These are phyloP conservation scores for Ceratocystis lukuohia DNA, from an alignment of 2,329 filamentous ascomycete genomes.

Conservation along the genomic window DNA sequence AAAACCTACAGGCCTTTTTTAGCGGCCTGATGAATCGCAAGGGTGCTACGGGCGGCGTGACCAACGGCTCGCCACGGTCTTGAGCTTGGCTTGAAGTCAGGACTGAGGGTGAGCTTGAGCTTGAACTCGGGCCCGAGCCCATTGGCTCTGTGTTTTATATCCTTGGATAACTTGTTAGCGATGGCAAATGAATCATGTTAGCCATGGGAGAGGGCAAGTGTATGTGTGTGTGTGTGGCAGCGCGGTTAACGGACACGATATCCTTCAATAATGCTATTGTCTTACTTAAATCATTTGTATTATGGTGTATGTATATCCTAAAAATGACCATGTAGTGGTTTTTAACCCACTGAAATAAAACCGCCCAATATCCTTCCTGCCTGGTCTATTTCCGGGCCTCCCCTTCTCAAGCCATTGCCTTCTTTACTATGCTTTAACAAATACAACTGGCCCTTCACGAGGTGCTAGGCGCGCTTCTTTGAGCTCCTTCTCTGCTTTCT, in stretches of 20 bases:
- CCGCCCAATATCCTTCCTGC: too few relatives aligned
- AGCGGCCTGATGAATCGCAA: constrained; percentile 46
- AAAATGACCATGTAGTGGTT: neutral
- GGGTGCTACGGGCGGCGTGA: constrained; percentile 19
- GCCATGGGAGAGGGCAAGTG: too few relatives aligned
- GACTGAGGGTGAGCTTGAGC: too few relatives aligned
- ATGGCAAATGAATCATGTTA: too few relatives aligned
- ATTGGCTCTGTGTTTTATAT: too few relatives aligned
- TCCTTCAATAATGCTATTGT: neutral
- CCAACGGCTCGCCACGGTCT: constrained; percentile 14
- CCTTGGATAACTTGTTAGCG: too few relatives aligned
- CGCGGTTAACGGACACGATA: neutral
- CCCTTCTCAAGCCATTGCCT: neutral
- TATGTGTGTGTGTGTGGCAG: neutral
- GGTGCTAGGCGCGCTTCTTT: constrained; percentile 8
- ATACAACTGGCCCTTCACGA: constrained; percentile 7
- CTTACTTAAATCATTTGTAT: neutral
- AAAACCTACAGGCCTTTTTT: constrained; percentile 39
- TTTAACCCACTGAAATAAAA: neutral
- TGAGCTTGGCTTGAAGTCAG: neutral
- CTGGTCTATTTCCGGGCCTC: neutral
- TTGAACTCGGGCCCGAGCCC: too few relatives aligned
- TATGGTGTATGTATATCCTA: neutral
- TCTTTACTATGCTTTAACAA: constrained; percentile 10
- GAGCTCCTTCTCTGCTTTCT: constrained; percentile 2